phyloP scores from a whole-genome alignment of 148 eudicot species.

The Drosera capensis region DNA sequence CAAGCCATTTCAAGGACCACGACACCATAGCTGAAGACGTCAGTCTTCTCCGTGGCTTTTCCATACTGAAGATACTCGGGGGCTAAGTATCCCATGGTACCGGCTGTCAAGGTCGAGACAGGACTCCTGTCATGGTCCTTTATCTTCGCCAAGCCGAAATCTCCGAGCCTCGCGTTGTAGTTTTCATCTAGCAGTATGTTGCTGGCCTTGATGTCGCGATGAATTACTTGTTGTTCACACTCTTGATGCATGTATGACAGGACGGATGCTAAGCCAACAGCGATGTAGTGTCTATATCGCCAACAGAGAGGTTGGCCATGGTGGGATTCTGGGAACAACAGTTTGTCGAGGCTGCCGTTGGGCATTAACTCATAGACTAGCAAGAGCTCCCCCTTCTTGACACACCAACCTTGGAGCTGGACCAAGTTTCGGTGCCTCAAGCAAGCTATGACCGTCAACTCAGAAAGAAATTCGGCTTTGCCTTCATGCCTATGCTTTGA shows the following conservation, averaged over 20 bases:
- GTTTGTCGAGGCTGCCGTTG: conserved; percentile 64
- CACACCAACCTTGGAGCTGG: conserved; percentile 51
- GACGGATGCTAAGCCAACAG: conserved; percentile 69
- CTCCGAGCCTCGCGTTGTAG: conserved; percentile 52
- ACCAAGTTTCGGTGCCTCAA: conserved; percentile 36
- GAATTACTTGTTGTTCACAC: conserved; percentile 75
- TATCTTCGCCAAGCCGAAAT: conserved; percentile 78
- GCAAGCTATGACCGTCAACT: conserved; percentile 30
- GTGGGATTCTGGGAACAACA: conserved; percentile 32
- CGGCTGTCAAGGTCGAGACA: conserved; percentile 64
- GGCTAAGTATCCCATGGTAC: conserved; percentile 83
- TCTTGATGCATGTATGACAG: conserved; percentile 67
- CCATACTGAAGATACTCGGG: conserved; percentile 84
- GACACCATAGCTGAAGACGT: conserved; percentile 73
- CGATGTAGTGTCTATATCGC: conserved; percentile 47
- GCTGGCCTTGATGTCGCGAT: conserved; percentile 62
- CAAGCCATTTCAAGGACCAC: conserved; percentile 68
- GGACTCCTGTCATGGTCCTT: conserved; percentile 77
- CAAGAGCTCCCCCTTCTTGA: conserved; percentile 30
- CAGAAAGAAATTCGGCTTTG: conserved; percentile 44
- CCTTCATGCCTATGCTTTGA: conserved; percentile 55
- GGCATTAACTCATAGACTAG: conserved; percentile 46
- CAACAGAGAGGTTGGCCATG: conserved; percentile 28
- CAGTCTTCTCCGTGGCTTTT: conserved; percentile 68
- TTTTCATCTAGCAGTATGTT: conserved; percentile 59